A percentile compares a stretch with the other conserved stretches of the same genome.
Conservation (phyloP, 2,329 filamentous ascomycete genomes). For the Aureobasidium melanogenum region DNA sequence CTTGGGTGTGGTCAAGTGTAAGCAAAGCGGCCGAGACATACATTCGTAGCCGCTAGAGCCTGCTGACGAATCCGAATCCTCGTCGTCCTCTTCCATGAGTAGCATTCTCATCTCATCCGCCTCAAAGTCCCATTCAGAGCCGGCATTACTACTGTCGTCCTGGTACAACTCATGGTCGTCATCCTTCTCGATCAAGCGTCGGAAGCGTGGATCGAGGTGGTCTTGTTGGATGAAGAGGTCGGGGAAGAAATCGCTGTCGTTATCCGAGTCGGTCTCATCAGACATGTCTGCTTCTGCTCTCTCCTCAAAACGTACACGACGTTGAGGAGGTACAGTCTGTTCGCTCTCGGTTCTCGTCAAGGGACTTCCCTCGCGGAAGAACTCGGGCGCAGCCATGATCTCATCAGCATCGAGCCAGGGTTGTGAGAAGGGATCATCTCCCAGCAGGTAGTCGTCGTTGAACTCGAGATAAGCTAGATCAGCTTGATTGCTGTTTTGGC, state of each 20-base stretch:
- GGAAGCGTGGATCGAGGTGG: conserved; percentile 18
- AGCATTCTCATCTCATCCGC: conserved; percentile 23
- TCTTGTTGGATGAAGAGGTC: conserved; percentile 26
- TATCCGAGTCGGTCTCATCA: conserved; percentile 23
- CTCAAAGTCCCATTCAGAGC: conserved; percentile 27
- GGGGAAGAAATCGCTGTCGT: conserved; percentile 25
- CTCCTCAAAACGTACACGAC: conserved; percentile 28
- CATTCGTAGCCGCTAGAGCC: conserved; percentile 23
- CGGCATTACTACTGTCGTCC: conserved; percentile 22
- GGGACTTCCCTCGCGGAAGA: conserved; percentile 5
- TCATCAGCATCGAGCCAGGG: conserved; percentile 4
- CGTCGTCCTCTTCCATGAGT: conserved; percentile 24
- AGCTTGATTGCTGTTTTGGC: conserved; percentile 16
- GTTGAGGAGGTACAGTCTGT: conserved; percentile 20
- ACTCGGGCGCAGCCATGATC: neutral
- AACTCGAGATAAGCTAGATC: conserved; percentile 15
- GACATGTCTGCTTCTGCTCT: conserved; percentile 20
- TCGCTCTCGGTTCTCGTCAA: conserved; percentile 13
- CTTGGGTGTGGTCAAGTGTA: neutral
- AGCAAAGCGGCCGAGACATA: conserved; percentile 18
- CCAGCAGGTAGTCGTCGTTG: conserved; percentile 9
- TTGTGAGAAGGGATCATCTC: conserved; percentile 8
- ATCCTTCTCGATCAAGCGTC: conserved; percentile 18
- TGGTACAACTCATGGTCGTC: conserved; percentile 20
- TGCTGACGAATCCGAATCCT: conserved; percentile 21